Conservation (phyloP, 164 flowering plant species). For the Nymphaea colorata region DNA sequence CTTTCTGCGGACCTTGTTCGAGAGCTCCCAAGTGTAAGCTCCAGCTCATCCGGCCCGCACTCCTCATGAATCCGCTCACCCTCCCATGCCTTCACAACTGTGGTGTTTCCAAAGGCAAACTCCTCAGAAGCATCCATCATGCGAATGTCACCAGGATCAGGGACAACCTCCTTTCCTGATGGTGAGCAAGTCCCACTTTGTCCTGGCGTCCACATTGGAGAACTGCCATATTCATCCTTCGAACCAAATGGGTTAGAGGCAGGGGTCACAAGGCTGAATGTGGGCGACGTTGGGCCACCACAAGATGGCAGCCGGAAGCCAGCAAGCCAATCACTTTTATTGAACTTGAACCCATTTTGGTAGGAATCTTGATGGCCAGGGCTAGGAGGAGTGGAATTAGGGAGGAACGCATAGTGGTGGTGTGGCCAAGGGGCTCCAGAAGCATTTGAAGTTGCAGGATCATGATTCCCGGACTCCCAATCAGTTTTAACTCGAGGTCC, state of each 20-base stretch:
- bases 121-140: constrained; percentile 76
- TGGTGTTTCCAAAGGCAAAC: constrained; percentile 84
- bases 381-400: constrained; percentile 75
- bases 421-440: constrained; percentile 29
- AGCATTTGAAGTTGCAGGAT: constrained; percentile 7
- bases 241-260: constrained; percentile 10
- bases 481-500: constrained; percentile 50
- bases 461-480: constrained; percentile 27
- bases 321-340: constrained; percentile 36
- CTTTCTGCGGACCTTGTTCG: constrained; percentile 36
- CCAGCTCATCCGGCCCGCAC: constrained; percentile 79
- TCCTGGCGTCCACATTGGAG: constrained; percentile 93
- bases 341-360: neutral
- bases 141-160: constrained; percentile 64
- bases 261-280: constrained; percentile 10
- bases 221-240: constrained; percentile 22
- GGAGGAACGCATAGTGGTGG: constrained; percentile 33
- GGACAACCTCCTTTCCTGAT: constrained; percentile 38
- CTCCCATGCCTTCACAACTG: constrained; percentile 90
- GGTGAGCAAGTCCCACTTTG: constrained; percentile 98
- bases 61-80: constrained; percentile 97
- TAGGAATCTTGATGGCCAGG: constrained; percentile 63
- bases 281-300: constrained; percentile 22
- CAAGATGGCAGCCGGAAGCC: constrained; percentile 14
- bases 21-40: constrained; percentile 84